Evolutionary conservation across 805 yeast genomes (phyloP), one percentile per base, ranked within the genome.

Genomic region (Candida berthetii): DNA sequence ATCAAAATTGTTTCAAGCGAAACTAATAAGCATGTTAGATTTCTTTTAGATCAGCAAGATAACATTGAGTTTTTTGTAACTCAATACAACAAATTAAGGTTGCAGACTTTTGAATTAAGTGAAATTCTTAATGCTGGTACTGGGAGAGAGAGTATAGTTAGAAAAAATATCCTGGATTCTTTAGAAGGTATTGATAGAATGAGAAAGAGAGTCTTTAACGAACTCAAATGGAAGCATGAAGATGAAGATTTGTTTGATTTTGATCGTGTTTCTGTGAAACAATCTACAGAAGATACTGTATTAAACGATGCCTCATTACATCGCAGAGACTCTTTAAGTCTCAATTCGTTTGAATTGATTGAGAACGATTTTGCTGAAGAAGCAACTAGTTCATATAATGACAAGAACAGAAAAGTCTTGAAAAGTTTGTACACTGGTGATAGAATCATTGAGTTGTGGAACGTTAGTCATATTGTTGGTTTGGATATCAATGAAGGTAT

Each of bases 401-500:
- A 86, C 55, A 78, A 78, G 50, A 85, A 87, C 55, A 64, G 95
- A 42, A 83, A 82, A 52, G 82, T 88, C 1, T 62, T 87, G 17
- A 71, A 90, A 43, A 75, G 85, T 50, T 62, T 88, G 41, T 79
- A 65, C 49, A 72, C 77, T 39, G 85, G 85, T 14, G 96, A 88
- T 56, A 72, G 71, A 36, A 85, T 89, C 19, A 72, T 66, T n/a
- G 76, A 76, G 13, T 62, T 88, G 15, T 81, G 86, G 81, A 88
- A 88, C 55, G 79, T 85, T 1, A 78, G 90, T 41, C 78, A 80
- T 38, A 76, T 89, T 17, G 64, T 82, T 43, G 96, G 96, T 0
- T 62, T 88, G n/a, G 85, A 80, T 25, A 79, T 89, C 2, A 66
- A 73, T 15, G 95, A 87, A 53, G 85, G 91, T 14, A 68, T 88